Evolutionary conservation across 148 eudicot genomes (phyloP), one percentile per base, ranked within the genome.

Genomic region (Euryodendron excelsum): DNA sequence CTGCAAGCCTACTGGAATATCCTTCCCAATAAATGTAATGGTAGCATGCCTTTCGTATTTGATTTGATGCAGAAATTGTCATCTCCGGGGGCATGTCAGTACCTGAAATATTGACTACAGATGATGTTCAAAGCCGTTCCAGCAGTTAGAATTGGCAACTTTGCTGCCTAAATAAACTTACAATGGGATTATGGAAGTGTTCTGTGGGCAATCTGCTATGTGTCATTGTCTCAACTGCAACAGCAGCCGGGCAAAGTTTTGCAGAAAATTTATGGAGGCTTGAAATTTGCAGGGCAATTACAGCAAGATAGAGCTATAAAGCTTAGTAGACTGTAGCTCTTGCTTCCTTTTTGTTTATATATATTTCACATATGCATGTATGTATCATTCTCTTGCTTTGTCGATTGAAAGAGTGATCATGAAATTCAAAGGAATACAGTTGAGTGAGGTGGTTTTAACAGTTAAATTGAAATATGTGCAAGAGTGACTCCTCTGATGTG

Each of bases 21-120:
- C 18, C 37, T 28, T 28, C 39, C n/a, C 21, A 3, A 31, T 6
- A 17, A 17, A 39, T 75, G 9, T 60, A 59, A 47, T 10, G 33
- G 59, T 18, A 17, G 9, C 41, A 62, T 58, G 9, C 27, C 33
- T 59, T n/a, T 39, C 30, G 6, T 75, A 2, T 63, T 78, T 39
- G n/a, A 59, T 82, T 1, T 76, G 78, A 64, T 34, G 81, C 93
- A 93, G 98, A 93, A 84, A 93, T 93, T 72, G 96, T 93, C 50
- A 89, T 93, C 58, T 93, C 98, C 1, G 95, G 95, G 45, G 98
- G 98, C 61, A 86, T 93, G 93, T 87, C 96, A 1, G 83, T 93
- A 76, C 98, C 98, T 39, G 87, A 91, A 74, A 70, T 84, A 65
- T 79, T 93, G 82, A 85, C 88, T 0, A 87, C 86, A 60, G 55